Evolutionary conservation across 352 stramenopile genomes (phyloP).

Genomic region (Hyaloperonospora brassicae): DNA sequence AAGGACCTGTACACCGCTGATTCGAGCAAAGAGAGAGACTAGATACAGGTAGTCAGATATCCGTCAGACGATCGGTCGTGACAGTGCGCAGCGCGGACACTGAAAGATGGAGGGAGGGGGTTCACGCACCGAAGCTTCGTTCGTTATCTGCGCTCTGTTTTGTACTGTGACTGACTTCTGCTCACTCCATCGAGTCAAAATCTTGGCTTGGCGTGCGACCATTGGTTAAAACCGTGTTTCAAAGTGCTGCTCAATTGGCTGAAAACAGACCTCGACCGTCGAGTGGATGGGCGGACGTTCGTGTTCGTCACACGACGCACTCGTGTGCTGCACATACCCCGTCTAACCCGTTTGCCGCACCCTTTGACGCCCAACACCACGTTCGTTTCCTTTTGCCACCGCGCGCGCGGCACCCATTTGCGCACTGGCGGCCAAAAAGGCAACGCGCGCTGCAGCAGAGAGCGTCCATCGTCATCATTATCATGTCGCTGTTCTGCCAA

Average conservation of each 20-base stretch:
- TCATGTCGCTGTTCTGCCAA: background rate
- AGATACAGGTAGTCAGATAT: background rate
- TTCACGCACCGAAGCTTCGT: constrained; percentile 16
- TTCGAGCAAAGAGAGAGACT: constrained; percentile 21
- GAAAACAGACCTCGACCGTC: background rate
- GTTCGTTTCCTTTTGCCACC: constrained; percentile 20
- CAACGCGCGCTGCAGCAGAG: no score
- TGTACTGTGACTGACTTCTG: constrained; percentile 16
- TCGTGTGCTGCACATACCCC: background rate
- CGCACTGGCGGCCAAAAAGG: background rate
- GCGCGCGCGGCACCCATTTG: constrained; percentile 1
- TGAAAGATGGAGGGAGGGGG: constrained; percentile 1
- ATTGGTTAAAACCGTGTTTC: constrained; percentile 12
- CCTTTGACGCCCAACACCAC: constrained; percentile 17
- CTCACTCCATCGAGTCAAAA: constrained; percentile 9
- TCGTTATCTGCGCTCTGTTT: constrained; percentile 16
- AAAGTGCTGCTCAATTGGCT: constrained; percentile 6
- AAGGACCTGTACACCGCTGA: constrained; percentile 13
- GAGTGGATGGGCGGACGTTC: constrained; percentile 16
- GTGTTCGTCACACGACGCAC: constrained; percentile 1
- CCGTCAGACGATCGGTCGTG: no score
- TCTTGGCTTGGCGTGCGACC: constrained; percentile 5
- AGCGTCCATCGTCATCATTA: no score
- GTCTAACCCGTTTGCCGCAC: constrained; percentile 12
- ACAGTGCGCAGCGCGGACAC: no score